phyloP scores from a whole-genome alignment of 176 grass and related monocot genomes.

The Poa pratensis region DNA sequence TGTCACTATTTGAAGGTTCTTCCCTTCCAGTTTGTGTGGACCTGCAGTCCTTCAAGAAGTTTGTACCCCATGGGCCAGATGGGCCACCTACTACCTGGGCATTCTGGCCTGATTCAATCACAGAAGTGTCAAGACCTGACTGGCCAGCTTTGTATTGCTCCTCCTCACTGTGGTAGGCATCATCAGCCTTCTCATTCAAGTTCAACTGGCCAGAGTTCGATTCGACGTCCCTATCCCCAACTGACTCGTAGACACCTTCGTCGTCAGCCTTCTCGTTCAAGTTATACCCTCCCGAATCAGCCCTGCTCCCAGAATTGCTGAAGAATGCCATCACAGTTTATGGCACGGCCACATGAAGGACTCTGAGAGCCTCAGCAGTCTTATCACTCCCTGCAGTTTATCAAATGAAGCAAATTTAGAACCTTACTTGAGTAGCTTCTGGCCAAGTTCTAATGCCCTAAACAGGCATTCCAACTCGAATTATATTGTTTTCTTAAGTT shows the following conservation, averaged over 20 bases:
- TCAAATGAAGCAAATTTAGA: constrained; percentile 54
- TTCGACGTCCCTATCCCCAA: constrained; percentile 54
- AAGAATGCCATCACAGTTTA: constrained; percentile 89
- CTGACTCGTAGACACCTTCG: constrained; percentile 52
- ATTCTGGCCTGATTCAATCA: constrained; percentile 48
- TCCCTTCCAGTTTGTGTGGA: constrained; percentile 47
- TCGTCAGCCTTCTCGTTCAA: constrained; percentile 81
- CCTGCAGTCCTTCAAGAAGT: constrained; percentile 79
- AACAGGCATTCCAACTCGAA: constrained; percentile 27
- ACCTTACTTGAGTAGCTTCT: constrained; percentile 33
- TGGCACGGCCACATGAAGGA: constrained; percentile 44
- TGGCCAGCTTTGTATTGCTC: constrained; percentile 52
- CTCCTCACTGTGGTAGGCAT: constrained; percentile 60
- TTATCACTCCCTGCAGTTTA: constrained; percentile 64
- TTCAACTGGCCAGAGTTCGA: constrained; percentile 69
- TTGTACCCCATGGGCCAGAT: constrained; percentile 70
- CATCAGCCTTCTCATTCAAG: constrained; percentile 75
- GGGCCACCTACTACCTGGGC: constrained; percentile 45
- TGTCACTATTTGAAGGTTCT: constrained; percentile 38
- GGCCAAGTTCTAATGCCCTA: constrained; percentile 20
- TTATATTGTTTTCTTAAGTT: neutral
- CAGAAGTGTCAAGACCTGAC: constrained; percentile 36
- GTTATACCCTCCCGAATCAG: constrained; percentile 72
- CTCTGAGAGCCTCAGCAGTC: constrained; percentile 41
- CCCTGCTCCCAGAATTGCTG: constrained; percentile 76